phyloP scores from a whole-genome alignment of 169 alveolate species.

The Sarcocystis neurona region DNA sequence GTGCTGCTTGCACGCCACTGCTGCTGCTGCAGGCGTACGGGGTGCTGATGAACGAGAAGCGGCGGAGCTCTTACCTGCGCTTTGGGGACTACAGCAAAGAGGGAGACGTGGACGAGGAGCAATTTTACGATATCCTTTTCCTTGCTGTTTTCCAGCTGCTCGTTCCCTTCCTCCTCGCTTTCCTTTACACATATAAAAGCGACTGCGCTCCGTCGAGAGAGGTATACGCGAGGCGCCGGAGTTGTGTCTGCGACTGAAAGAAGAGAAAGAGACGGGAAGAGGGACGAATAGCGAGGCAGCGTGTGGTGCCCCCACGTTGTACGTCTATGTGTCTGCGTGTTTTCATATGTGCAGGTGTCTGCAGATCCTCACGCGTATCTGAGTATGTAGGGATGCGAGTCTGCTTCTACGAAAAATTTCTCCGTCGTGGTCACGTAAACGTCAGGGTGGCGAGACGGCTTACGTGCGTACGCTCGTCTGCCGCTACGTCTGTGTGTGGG shows the following conservation, averaged over 20 bases:
- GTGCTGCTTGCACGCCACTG: no score
- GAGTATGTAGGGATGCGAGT: not conserved
- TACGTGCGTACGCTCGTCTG: no score
- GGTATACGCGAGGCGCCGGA: not conserved
- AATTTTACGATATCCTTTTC: slow-evolving; percentile 38
- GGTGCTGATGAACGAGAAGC: slow-evolving; percentile 34
- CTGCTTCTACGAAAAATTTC: no score
- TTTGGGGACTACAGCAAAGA: slow-evolving; percentile 50
- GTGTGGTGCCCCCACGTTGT: no score
- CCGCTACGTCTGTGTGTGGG: no score
- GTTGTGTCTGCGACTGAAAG: not conserved
- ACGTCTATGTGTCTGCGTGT: not conserved
- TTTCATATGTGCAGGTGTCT: not conserved
- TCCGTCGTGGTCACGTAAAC: no score
- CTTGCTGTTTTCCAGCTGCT: slow-evolving; percentile 35
- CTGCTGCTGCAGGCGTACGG: slow-evolving; percentile 39
- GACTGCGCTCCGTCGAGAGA: not conserved
- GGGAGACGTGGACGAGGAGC: slow-evolving; percentile 52
- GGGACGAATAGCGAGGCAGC: not conserved
- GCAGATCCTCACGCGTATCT: not conserved
- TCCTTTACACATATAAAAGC: slow-evolving; percentile 23
- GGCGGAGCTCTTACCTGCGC: slow-evolving; percentile 32
- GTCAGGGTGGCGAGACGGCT: no score
- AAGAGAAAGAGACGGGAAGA: not conserved
- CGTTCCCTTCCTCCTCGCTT: slow-evolving; percentile 46